Conservation (phyloP, 148 eudicot genomes). For the Heliamphora exappendiculata region DNA sequence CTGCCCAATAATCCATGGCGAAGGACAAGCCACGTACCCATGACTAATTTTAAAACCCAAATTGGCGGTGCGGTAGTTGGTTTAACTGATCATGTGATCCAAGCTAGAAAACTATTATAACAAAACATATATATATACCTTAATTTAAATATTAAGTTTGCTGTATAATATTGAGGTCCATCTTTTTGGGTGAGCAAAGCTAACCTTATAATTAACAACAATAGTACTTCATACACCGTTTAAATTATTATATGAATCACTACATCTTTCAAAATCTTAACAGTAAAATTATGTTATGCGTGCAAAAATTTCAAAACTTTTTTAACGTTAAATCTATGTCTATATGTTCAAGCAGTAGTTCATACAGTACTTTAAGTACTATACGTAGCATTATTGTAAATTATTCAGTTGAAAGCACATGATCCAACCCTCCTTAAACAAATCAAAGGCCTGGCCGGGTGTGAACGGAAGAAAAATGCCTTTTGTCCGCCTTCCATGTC, state of each 20-base stretch:
- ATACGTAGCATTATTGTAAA: not conserved
- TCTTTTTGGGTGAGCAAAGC: not conserved
- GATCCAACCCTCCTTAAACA: not conserved
- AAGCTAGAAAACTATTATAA: constrained; percentile 2
- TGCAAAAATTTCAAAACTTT: too few relatives aligned
- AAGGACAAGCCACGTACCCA: not conserved
- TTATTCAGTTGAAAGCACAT: not conserved
- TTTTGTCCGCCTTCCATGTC: not conserved
- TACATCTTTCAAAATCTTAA: not conserved
- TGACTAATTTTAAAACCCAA: not conserved
- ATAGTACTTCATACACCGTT: not conserved
- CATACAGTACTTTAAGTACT: too few relatives aligned
- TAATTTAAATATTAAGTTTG: not conserved
- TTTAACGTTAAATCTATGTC: too few relatives aligned
- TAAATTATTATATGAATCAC: not conserved
- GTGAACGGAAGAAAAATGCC: constrained; percentile 9
- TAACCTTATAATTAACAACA: not conserved
- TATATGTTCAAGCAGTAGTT: too few relatives aligned
- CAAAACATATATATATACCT: not conserved
- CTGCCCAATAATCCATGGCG: not conserved
- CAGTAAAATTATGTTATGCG: not conserved
- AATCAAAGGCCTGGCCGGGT: not conserved
- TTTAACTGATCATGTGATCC: constrained; percentile 5
- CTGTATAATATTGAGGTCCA: not conserved
- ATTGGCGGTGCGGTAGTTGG: not conserved